Conservation (phyloP, 106 monocot genomes). For the Chionographis japonica region DNA sequence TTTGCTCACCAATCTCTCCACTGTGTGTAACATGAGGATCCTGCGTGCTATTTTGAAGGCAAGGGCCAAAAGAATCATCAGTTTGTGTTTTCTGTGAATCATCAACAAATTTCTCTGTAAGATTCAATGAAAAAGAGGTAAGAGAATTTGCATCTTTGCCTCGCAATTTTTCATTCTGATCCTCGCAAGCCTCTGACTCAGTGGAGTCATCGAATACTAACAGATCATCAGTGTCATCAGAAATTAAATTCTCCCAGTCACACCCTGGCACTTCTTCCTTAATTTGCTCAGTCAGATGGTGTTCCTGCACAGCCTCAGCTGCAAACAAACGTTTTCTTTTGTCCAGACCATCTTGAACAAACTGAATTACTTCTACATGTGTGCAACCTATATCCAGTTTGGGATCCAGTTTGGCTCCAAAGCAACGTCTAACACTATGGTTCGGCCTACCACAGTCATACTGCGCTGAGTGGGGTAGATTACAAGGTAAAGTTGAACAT, state of each 20-base stretch:
- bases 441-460: conserved; percentile 67
- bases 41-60: conserved; percentile 11
- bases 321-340: conserved; percentile 25
- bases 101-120: conserved; percentile 7
- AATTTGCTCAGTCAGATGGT: conserved; percentile 4
- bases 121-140: conserved; percentile 8
- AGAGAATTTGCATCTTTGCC: conserved; percentile 8
- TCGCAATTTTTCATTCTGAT: conserved; percentile 3
- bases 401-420: conserved; percentile 35
- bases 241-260: conserved; percentile 53
- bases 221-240: conserved; percentile 40
- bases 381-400: conserved; percentile 25
- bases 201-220: conserved; percentile 33
- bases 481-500: conserved; percentile 19
- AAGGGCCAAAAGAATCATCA: conserved; percentile 8
- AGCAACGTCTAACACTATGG: conserved; percentile 51
- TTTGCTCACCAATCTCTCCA: conserved; percentile 13
- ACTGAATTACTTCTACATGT: conserved; percentile 12
- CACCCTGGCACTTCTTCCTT: conserved; percentile 32
- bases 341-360: conserved; percentile 30
- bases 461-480: conserved; percentile 16
- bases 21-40: conserved; percentile 5
- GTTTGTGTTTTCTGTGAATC: conserved; percentile 12
- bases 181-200: conserved; percentile 17
- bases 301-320: conserved; percentile 17